Base-by-base conservation (phyloP, 768 basidiomycete genomes). In the Cytidiella melzeri region DNA sequence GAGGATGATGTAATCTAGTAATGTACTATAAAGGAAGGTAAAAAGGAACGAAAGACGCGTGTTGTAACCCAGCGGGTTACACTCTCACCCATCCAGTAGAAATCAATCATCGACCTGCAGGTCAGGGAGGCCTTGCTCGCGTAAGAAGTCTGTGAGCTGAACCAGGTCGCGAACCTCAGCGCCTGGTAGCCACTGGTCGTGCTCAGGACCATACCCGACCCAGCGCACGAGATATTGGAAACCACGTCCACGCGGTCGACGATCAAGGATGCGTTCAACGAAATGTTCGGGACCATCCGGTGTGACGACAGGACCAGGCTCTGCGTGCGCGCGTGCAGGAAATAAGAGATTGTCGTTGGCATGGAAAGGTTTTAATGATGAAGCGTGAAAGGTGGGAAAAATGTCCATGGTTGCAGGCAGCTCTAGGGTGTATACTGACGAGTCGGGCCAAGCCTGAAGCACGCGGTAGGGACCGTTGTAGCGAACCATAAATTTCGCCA, bases 311-410 rank as follows among this genome's bases (percentile, higher is more conserved):
- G 66, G 63, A 12, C 54, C 47, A 9, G 67, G 55, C 34, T 63
- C 61, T 0, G 48, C 18, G n/a, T 55, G 38, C 15, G 55, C 42
- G 0, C 68, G 60, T 0, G 60, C 59, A 1, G 73, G 73, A 54
- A 75, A 76, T 0, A 64, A 43, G 0, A 46, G 4, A 25, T 65
- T 53, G 46, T 75, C 67, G 50, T 75, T 76, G 0, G 69, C 58
- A 2, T 57, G 5, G 34, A 67, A 65, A 0, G 47, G 55, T 0
- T 49, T 30, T 0, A 72, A 48, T 21, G 66, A 56, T 4, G 60
- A 67, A 0, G 64, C 56, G 45, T 76, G n/a, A n/a, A n/a, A n/a
- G n/a, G n/a, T n/a, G n/a, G n/a, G n/a, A n/a, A n/a, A n/a, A n/a
- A n/a, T n/a, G 13, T 56, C 51, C 1, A 47, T 36, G 10, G 36